Evolutionary conservation across 441 rosid genomes (phyloP).

Genomic region (Brassica hybrid): DNA sequence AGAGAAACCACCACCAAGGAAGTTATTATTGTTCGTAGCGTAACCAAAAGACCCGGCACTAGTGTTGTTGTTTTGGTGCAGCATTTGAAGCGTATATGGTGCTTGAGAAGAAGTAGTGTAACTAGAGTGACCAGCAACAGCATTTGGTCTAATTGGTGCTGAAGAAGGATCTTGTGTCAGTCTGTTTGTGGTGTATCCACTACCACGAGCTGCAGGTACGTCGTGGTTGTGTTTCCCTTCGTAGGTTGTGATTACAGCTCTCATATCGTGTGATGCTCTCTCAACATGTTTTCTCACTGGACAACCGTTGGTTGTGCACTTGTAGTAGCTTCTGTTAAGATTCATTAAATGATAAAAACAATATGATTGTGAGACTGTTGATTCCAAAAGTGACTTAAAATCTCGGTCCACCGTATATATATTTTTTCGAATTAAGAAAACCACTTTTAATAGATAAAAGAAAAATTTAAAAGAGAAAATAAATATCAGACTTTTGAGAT

Average conservation of each 20-base stretch:
- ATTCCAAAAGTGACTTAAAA: no score
- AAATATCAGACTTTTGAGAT: no score
- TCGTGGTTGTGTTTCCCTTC: conserved; percentile 83
- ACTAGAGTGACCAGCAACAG: conserved; percentile 43
- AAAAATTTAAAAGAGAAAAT: no score
- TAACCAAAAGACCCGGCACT: conserved; percentile 43
- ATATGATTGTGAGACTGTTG: not conserved
- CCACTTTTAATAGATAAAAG: no score
- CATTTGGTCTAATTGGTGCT: conserved; percentile 66
- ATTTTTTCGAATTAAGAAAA: no score
- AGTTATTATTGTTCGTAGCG: conserved; percentile 40
- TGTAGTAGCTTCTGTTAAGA: conserved; percentile 72
- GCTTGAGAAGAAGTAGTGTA: conserved; percentile 49
- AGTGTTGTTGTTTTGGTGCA: conserved; percentile 44
- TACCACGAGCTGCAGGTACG: conserved; percentile 79
- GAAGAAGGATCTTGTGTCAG: conserved; percentile 36
- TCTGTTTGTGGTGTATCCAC: conserved; percentile 51
- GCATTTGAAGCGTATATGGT: conserved; percentile 52
- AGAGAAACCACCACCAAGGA: conserved; percentile 38
- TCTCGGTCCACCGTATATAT: no score
- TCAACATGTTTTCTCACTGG: conserved; percentile 77
- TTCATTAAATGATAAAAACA: not conserved
- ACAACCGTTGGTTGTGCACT: conserved; percentile 68
- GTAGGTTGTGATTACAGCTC: conserved; percentile 71
- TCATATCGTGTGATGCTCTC: conserved; percentile 66